Percentiles rank a stretch among this genome's conserved stretches.
These are phyloP conservation scores for Apophysomyces variabilis DNA, from an alignment of 371 early-diverging fungal species.

Conservation along the genomic window DNA sequence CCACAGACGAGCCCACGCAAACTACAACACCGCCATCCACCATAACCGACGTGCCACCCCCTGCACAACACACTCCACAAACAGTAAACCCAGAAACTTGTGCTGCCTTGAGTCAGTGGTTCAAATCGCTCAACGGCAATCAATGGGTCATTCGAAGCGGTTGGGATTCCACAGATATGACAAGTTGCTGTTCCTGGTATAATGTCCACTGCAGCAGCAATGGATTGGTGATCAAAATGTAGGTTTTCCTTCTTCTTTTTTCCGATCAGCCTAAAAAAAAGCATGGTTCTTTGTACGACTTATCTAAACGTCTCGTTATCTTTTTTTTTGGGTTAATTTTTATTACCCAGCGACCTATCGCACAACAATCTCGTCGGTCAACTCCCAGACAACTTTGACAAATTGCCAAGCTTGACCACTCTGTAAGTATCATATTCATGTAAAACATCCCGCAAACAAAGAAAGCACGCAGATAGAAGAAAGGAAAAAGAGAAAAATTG, in stretches of 20 bases:
- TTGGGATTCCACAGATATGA: slow-evolving; percentile 48
- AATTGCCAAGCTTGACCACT: slow-evolving; percentile 43
- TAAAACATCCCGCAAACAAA: background rate
- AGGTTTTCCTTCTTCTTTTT: slow-evolving; percentile 14
- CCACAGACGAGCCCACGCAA: background rate
- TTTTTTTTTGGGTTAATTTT: background rate
- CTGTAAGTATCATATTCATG: slow-evolving; percentile 35
- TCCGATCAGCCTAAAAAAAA: slow-evolving; percentile 11
- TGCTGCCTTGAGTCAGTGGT: slow-evolving; percentile 38
- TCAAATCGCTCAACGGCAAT: slow-evolving; percentile 36
- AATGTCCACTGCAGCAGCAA: slow-evolving; percentile 41
- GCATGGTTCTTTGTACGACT: slow-evolving; percentile 1
- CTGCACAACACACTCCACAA: background rate
- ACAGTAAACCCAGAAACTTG: slow-evolving; percentile 31
- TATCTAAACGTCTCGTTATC: background rate
- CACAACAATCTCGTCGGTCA: slow-evolving; percentile 54
- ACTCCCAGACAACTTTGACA: slow-evolving; percentile 47
- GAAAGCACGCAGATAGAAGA: background rate
- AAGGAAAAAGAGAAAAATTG: slow-evolving; percentile 1
- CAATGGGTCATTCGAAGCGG: slow-evolving; percentile 40
- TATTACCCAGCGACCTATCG: slow-evolving; percentile 38
- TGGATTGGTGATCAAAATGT: slow-evolving; percentile 46
- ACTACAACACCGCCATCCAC: background rate
- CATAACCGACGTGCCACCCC: background rate
- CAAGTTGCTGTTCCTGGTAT: slow-evolving; percentile 50